Conservation (phyloP, 2,329 filamentous ascomycete species). For the Zymoseptoria brevis region DNA sequence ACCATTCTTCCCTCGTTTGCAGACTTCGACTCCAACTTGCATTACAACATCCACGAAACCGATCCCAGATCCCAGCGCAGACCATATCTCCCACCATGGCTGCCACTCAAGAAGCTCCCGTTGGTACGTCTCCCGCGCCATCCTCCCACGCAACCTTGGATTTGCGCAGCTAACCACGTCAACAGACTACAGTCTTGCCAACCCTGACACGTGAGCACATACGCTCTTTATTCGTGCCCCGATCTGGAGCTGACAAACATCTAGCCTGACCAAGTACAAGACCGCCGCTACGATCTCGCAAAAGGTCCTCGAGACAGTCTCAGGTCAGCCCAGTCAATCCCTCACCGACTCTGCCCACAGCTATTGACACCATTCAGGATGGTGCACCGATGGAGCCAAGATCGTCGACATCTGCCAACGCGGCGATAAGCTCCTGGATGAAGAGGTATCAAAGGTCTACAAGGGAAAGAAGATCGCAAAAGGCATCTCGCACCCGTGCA, state of each 20-base stretch:
- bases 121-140: conserved; percentile 16
- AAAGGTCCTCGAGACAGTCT: conserved; percentile 83
- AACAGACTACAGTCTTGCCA: conserved; percentile 31
- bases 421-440: conserved; percentile 89
- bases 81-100: background rate
- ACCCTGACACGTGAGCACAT: conserved; percentile 31
- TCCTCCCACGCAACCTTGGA: background rate
- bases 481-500: conserved; percentile 90
- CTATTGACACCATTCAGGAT: conserved; percentile 38
- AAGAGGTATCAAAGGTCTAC: conserved; percentile 92
- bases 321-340: conserved; percentile 38
- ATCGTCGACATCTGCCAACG: conserved; percentile 90
- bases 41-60: background rate
- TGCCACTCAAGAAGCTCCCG: conserved; percentile 19
- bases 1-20: background rate
- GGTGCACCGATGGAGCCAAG: conserved; percentile 77
- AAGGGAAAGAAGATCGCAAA: conserved; percentile 96
- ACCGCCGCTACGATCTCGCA: conserved; percentile 90
- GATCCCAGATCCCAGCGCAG: background rate
- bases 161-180: background rate
- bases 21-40: background rate
- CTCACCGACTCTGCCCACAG: background rate
- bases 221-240: background rate
- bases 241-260: conserved; percentile 85
- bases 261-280: conserved; percentile 99